These are phyloP conservation scores for Podosphaera fusca DNA, from an alignment of 2,329 filamentous ascomycete genomes.

Conservation along the genomic window DNA sequence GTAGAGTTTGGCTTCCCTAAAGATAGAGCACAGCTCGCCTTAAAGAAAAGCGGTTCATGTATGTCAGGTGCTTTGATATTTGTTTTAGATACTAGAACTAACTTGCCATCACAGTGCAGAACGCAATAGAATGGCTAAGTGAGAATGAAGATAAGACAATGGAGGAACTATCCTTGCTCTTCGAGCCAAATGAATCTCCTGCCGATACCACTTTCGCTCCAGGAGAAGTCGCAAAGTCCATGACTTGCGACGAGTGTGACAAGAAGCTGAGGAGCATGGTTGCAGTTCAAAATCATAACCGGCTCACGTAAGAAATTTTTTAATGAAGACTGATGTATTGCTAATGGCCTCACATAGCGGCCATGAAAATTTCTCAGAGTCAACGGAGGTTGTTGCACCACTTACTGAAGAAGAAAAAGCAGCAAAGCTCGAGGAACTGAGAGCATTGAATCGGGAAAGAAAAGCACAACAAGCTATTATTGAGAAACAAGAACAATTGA, in stretches of 20 bases:
- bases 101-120: conserved; percentile 38
- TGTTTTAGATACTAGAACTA: conserved; percentile 2
- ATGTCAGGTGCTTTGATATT: conserved; percentile 17
- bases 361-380: conserved; percentile 80
- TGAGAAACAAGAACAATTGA: conserved; percentile 63
- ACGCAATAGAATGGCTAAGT: conserved; percentile 85
- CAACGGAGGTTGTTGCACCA: conserved; percentile 73
- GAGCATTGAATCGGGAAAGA: conserved; percentile 49
- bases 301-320: conserved; percentile 39
- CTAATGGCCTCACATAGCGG: conserved; percentile 25
- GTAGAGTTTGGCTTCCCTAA: conserved; percentile 64
- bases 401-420: conserved; percentile 83
- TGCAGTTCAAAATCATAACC: conserved; percentile 73
- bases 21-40: conserved; percentile 57
- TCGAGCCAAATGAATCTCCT: conserved; percentile 25
- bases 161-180: conserved; percentile 42
- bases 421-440: conserved; percentile 51
- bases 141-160: conserved; percentile 70
- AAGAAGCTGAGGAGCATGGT: conserved; percentile 69
- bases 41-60: conserved; percentile 66
- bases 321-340: conserved; percentile 1
- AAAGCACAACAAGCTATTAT: conserved; percentile 39
- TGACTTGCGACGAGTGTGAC: conserved; percentile 85
- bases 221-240: conserved; percentile 51
- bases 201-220: conserved; percentile 42